Base-by-base conservation (phyloP, 129 eudicot species). In the Pulicaria dysenterica region DNA sequence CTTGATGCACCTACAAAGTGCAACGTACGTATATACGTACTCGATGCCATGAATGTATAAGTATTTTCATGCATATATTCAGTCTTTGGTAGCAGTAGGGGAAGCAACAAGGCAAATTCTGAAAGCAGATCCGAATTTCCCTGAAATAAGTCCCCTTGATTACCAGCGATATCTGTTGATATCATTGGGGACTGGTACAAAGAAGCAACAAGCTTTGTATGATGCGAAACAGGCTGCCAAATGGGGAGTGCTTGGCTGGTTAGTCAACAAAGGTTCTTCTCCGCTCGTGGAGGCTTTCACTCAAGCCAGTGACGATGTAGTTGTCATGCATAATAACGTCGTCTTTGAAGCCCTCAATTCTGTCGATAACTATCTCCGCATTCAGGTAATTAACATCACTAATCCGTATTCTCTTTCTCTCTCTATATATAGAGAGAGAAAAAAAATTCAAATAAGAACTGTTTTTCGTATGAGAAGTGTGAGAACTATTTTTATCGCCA, bases 181-280 rank as follows among this genome's bases (percentile, higher is more conserved):
- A 50, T 88, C 95, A 1, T 39, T 88, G 3, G 90, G 95, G 38
- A 88, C 95, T 0, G 95, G 95, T n/a, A 74, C 81, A 0, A 17
- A 83, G 38, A 85, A 80, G 76, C 73, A 64, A 13, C 67, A 75
- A 47, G 78, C 71, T n/a, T 67, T 54, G 59, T 88, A 71, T 62
- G 77, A 67, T 16, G 95, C 88, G 0, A 59, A 71, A 58, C 74
- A 39, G 63, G 91, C 91, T 5, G 79, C 91, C 6, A 81, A 79
- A 42, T 88, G 91, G 95, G 91, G 95, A 42, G 71, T 79, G 8
- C 48, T 88, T 0, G 83, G 81, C 12, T 88, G 95, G 95, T 61
- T 88, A 10, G 64, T 68, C 15, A 83, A 69, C 53, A 41, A 80
- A 3, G 95, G 91, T 8, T 64, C 71, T 0, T 17, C 80, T 7